Evolutionary conservation across 73 alveolate genomes (phyloP), one percentile per base, ranked within the genome.

Genomic region (Tetrahymena malaccensis): DNA sequence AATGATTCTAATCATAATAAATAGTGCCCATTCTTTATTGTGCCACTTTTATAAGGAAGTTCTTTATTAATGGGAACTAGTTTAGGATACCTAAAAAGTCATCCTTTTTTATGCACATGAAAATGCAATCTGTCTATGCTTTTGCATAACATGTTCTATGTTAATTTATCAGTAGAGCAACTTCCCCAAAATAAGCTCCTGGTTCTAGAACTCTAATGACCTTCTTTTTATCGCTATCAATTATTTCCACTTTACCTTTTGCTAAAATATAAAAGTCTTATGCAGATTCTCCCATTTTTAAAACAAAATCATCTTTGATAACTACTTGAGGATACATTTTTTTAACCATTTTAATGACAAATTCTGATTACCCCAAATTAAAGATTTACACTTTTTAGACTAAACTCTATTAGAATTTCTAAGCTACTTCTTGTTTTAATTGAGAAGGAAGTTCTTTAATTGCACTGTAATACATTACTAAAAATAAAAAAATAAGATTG

Each of bases 181-280:
- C 94, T 56, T 97, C 98, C 34, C 98, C 98, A 93, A 97, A 97
- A 94, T 96, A 97, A 38, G 95, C 70, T 31, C 98, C 98, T 94
- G 95, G 96, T 37, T 94, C 93, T 95, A 96, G n/a, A 44, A 85
- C 85, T 25, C 97, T 96, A 27, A 97, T 97, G 9, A 94, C 85
- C 17, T 97, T 96, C 43, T 95, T 55, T 40, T 96, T 97, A 94
- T 97, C 97, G 5, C 96, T 89, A 9, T 96, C 89, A 1, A 96
- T 43, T 16, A 97, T 94, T 35, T 94, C 93, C 0, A 96, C 97
- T 1, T 21, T 43, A 17, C 98, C 98, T 17, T 93, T 43, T 5
- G 94, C 70, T 35, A 97, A 94, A 38, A 97, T 96, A 94, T n/a
- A 97, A 95, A 97, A 93, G 35, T 94, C 95, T 34, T 95, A 94